Evolutionary conservation across 106 monocot genomes (phyloP).

Genomic region (Dendrobium officinale): DNA sequence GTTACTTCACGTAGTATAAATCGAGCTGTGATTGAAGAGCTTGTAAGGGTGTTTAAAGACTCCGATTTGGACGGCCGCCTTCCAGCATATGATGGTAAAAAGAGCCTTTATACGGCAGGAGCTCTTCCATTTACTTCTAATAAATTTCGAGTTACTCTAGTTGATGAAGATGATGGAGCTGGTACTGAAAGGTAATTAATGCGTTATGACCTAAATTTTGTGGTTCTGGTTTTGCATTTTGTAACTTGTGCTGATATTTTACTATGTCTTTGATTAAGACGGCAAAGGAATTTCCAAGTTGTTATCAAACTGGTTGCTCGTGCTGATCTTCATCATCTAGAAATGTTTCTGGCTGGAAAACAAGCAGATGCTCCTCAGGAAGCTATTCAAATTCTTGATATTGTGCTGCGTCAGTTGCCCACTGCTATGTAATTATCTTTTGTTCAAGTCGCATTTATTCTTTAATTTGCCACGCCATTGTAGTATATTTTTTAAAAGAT

Average conservation of each 20-base stretch:
- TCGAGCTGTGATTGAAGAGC: conserved; percentile 74
- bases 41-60: conserved; percentile 51
- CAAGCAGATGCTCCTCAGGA: conserved; percentile 41
- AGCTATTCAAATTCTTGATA: conserved; percentile 57
- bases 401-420: conserved; percentile 37
- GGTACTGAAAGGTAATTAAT: conserved; percentile 34
- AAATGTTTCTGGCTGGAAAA: conserved; percentile 27
- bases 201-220: background rate
- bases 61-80: conserved; percentile 69
- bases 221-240: background rate
- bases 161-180: conserved; percentile 62
- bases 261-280: conserved; percentile 2
- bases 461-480: background rate
- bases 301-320: conserved; percentile 34
- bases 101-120: conserved; percentile 89
- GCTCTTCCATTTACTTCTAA: conserved; percentile 68
- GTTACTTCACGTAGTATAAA: conserved; percentile 73
- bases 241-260: background rate
- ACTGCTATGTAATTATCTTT: conserved; percentile 17
- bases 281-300: conserved; percentile 28
- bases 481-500: background rate
- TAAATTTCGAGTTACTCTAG: conserved; percentile 57
- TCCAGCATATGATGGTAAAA: conserved; percentile 91
- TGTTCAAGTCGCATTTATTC: background rate
- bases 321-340: conserved; percentile 35